phyloP scores from a whole-genome alignment of 331 rosid species.

The Rosa hybrid region DNA sequence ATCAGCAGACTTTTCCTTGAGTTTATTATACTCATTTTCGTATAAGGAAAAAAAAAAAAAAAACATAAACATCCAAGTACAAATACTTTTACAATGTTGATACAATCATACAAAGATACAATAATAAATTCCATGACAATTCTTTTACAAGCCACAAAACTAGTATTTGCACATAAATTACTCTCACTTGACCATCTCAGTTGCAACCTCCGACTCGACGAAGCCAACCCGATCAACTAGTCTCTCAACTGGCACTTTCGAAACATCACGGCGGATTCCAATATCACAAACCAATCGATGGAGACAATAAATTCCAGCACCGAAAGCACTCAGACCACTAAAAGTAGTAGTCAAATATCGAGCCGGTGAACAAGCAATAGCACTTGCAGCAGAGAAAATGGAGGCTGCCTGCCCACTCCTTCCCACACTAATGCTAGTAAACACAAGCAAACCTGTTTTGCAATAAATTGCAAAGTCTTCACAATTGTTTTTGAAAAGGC shows the following conservation, averaged over 20 bases:
- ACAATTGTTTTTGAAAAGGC: constrained; percentile 67
- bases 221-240: constrained; percentile 35
- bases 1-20: background rate
- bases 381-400: constrained; percentile 42
- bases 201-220: constrained; percentile 28
- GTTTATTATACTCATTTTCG: background rate
- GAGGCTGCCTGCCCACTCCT: constrained; percentile 71
- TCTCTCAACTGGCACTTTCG: constrained; percentile 58
- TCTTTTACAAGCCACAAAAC: background rate
- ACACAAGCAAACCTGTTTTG: constrained; percentile 69
- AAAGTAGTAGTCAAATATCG: constrained; percentile 30
- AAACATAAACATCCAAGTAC: background rate
- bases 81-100: background rate
- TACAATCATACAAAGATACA: background rate
- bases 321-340: constrained; percentile 37
- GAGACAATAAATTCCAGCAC: constrained; percentile 49
- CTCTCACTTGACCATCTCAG: constrained; percentile 21
- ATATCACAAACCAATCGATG: constrained; percentile 55
- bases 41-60: background rate
- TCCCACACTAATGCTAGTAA: constrained; percentile 43
- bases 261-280: constrained; percentile 54
- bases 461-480: constrained; percentile 86
- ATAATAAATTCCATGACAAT: background rate
- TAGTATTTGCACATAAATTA: constrained; percentile 5
- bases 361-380: constrained; percentile 39